Conservation (phyloP, 441 rosid species). For the Erodium trifolium region DNA sequence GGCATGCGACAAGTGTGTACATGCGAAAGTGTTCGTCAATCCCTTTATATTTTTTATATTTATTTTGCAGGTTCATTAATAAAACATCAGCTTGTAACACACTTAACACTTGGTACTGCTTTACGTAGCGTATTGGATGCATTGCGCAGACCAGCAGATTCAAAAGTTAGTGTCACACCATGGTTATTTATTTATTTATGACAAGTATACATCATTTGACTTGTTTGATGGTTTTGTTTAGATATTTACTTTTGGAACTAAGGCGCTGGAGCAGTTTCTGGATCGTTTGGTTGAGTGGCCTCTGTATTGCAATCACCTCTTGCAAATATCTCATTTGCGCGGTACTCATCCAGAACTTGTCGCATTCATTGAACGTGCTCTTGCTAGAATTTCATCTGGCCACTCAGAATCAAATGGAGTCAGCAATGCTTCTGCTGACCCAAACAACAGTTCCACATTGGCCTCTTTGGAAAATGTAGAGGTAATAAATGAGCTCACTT, state of each 20-base stretch:
- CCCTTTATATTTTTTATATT: background rate
- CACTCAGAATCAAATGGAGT: conserved; percentile 63
- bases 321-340: conserved; percentile 97
- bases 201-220: conserved; percentile 8
- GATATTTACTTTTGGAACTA: conserved; percentile 98
- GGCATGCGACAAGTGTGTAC: too few relatives aligned
- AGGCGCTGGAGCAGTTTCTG: conserved; percentile 95
- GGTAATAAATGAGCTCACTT: conserved; percentile 32
- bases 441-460: conserved; percentile 46
- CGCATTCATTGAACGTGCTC: conserved; percentile 79
- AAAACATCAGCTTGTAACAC: conserved; percentile 95
- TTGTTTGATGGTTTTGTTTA: conserved; percentile 30
- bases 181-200: background rate
- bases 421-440: conserved; percentile 35
- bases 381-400: conserved; percentile 80
- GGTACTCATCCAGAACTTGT: conserved; percentile 79
- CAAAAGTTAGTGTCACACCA: conserved; percentile 50
- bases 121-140: conserved; percentile 95
- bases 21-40: background rate
- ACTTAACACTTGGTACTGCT: conserved; percentile 87
- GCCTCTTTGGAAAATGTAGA: conserved; percentile 50
- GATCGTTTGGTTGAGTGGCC: conserved; percentile 98
- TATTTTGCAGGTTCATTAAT: conserved; percentile 30
- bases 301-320: conserved; percentile 94
- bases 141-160: conserved; percentile 93